Conservation (phyloP, 208 protist genomes). For the Leishmania aethiopica region DNA sequence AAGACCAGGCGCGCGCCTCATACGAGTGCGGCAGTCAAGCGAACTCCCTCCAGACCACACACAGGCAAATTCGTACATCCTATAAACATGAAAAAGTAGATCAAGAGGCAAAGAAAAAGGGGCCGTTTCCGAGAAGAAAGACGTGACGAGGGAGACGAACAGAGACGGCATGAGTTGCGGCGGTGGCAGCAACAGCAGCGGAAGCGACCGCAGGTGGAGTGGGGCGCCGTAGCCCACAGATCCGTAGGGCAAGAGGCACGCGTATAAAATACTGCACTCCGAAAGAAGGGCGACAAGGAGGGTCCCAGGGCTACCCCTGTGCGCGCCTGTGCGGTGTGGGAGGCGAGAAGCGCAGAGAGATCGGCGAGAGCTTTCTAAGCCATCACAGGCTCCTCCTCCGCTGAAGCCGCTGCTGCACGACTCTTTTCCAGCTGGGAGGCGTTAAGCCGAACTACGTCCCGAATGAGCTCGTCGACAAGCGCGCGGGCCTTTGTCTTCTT, state of each 20-base stretch:
- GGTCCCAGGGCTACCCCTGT: neutral
- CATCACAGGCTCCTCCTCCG: neutral
- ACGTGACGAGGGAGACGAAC: neutral
- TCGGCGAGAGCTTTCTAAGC: neutral
- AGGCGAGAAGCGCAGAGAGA: neutral
- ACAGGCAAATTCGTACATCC: neutral
- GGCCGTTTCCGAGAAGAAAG: neutral
- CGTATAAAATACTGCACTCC: neutral
- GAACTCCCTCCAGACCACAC: neutral
- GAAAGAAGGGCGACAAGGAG: neutral
- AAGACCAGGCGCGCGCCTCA: neutral
- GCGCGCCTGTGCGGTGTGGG: neutral
- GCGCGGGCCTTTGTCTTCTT: constrained; percentile 80
- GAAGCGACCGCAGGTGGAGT: neutral
- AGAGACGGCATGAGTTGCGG: neutral
- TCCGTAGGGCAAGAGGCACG: neutral
- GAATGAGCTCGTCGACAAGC: constrained; percentile 89
- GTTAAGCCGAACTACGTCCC: constrained; percentile 76
- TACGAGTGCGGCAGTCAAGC: neutral
- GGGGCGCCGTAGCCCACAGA: neutral
- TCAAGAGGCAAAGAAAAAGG: constrained; percentile 9
- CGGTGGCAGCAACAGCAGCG: neutral
- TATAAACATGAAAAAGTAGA: constrained; percentile 9
- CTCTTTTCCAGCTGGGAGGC: constrained; percentile 43
- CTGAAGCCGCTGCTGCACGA: constrained; percentile 3